A percentile compares a stretch with the other conserved stretches of the same genome.
Evolutionary conservation across 768 basidiomycete genomes (phyloP).

Genomic region (Collybia sordida): DNA sequence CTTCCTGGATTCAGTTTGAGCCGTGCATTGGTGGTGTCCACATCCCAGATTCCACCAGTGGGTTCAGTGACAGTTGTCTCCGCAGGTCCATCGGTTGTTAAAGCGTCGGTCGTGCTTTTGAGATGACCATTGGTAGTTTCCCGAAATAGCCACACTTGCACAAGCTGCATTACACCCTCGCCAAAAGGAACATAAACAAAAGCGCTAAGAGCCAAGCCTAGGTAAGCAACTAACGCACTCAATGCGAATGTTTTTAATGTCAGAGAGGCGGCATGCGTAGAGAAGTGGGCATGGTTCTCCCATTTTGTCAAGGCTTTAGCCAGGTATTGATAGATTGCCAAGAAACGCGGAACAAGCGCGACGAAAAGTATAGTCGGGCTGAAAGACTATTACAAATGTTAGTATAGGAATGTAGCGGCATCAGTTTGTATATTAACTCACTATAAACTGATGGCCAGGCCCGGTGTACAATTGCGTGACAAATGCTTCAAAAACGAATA

Average conservation of each 20-base stretch:
- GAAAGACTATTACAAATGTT: slow-evolving; percentile 52
- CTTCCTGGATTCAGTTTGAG: slow-evolving; percentile 66
- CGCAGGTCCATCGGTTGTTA: slow-evolving; percentile 15
- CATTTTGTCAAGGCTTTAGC: slow-evolving; percentile 75
- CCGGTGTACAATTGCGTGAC: slow-evolving; percentile 88
- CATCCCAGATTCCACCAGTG: slow-evolving; percentile 46
- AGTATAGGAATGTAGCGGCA: not conserved
- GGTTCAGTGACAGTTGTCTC: slow-evolving; percentile 13
- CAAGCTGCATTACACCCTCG: slow-evolving; percentile 70
- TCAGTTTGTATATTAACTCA: slow-evolving; percentile 35
- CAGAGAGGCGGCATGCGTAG: slow-evolving; percentile 73
- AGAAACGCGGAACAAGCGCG: slow-evolving; percentile 75
- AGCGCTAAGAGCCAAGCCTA: slow-evolving; percentile 89
- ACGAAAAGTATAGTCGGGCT: slow-evolving; percentile 83
- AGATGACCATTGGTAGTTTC: slow-evolving; percentile 16
- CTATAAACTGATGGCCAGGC: slow-evolving; percentile 75
- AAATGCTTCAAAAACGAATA: slow-evolving; percentile 90
- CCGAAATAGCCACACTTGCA: slow-evolving; percentile 43
- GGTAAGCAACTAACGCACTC: slow-evolving; percentile 86
- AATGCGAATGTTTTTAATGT: slow-evolving; percentile 91
- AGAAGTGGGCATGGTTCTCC: slow-evolving; percentile 90
- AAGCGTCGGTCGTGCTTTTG: slow-evolving; percentile 25
- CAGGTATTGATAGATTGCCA: slow-evolving; percentile 67
- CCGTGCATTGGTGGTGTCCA: slow-evolving; percentile 46
- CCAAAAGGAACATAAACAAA: slow-evolving; percentile 97